These are phyloP conservation scores for Saccharata proteae DNA, from an alignment of 2,329 filamentous ascomycete genomes.

Conservation along the genomic window DNA sequence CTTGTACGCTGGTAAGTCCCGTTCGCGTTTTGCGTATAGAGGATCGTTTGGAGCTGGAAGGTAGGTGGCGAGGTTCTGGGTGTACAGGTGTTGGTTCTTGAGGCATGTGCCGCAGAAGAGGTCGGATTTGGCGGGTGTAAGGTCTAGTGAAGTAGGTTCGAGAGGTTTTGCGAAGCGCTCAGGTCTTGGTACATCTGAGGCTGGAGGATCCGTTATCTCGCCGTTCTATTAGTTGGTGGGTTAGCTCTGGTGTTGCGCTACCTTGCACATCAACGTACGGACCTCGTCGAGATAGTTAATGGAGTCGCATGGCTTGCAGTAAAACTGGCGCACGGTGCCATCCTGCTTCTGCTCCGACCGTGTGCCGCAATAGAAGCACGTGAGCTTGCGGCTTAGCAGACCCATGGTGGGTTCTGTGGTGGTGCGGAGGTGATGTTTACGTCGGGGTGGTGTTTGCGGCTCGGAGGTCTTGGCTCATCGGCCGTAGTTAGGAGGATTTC, in stretches of 20 bases:
- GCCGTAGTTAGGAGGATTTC: background rate
- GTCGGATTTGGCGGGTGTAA: slow-evolving; percentile 23
- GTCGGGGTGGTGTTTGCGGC: slow-evolving; percentile 12
- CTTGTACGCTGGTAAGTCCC: slow-evolving; percentile 57
- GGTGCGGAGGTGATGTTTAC: slow-evolving; percentile 13
- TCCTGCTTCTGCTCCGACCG: slow-evolving; percentile 50
- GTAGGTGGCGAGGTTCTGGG: slow-evolving; percentile 66
- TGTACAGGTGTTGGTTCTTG: slow-evolving; percentile 79
- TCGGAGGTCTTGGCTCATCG: background rate
- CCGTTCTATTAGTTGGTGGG: slow-evolving; percentile 51
- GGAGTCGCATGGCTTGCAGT: slow-evolving; percentile 69
- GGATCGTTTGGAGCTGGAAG: slow-evolving; percentile 55
- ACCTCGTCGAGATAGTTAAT: slow-evolving; percentile 85
- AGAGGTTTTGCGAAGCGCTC: slow-evolving; percentile 37
- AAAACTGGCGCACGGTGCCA: slow-evolving; percentile 51
- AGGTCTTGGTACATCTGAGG: slow-evolving; percentile 40
- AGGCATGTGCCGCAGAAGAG: slow-evolving; percentile 67
- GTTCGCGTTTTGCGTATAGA: slow-evolving; percentile 56
- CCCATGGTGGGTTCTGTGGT: slow-evolving; percentile 15
- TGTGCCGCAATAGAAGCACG: slow-evolving; percentile 40
- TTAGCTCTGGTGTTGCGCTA: slow-evolving; percentile 10
- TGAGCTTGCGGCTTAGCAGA: slow-evolving; percentile 21
- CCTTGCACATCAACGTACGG: slow-evolving; percentile 20
- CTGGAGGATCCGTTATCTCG: slow-evolving; percentile 77
- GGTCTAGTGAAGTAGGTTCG: slow-evolving; percentile 14